Evolutionary conservation across 2,329 filamentous ascomycete genomes (phyloP).

Genomic region (Trichophyton mentagrophytes): DNA sequence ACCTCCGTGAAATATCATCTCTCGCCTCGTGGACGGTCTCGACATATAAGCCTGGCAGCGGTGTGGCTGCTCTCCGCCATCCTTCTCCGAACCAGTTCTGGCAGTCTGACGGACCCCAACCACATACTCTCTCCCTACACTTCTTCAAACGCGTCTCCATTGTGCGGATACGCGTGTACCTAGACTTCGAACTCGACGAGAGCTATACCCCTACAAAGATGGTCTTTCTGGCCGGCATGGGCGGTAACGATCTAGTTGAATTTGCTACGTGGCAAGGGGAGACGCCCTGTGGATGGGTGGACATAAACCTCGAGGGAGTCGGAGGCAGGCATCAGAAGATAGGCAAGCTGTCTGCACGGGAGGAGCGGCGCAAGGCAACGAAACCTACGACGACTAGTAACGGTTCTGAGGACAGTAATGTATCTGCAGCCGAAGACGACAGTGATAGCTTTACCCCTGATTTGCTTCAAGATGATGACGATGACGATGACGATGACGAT

Average conservation of each 20-base stretch:
- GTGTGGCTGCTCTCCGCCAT: conserved; percentile 46
- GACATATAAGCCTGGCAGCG: conserved; percentile 49
- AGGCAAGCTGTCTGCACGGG: conserved; percentile 15
- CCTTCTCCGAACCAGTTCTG: conserved; percentile 47
- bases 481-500: conserved; percentile 13
- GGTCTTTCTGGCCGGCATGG: conserved; percentile 74
- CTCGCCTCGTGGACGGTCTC: conserved; percentile 55
- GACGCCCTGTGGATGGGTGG: conserved; percentile 78
- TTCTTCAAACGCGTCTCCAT: conserved; percentile 45
- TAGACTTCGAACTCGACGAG: conserved; percentile 88
- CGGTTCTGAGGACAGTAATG: not conserved
- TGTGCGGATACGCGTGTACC: conserved; percentile 42
- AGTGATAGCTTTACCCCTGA: conserved; percentile 15
- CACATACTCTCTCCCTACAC: conserved; percentile 51
- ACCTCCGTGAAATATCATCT: conserved; percentile 50
- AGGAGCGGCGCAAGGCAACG: not conserved
- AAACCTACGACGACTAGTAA: not conserved
- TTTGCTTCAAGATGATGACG: conserved; percentile 11
- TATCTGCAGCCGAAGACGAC: conserved; percentile 7
- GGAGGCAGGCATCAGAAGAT: conserved; percentile 33
- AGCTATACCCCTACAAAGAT: conserved; percentile 95
- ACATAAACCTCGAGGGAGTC: conserved; percentile 58
- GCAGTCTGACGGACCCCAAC: conserved; percentile 55
- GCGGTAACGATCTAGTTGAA: conserved; percentile 79
- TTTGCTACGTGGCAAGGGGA: conserved; percentile 70